phyloP scores from a whole-genome alignment of 352 stramenopile genomes.

The Globisporangium recalcitrans region DNA sequence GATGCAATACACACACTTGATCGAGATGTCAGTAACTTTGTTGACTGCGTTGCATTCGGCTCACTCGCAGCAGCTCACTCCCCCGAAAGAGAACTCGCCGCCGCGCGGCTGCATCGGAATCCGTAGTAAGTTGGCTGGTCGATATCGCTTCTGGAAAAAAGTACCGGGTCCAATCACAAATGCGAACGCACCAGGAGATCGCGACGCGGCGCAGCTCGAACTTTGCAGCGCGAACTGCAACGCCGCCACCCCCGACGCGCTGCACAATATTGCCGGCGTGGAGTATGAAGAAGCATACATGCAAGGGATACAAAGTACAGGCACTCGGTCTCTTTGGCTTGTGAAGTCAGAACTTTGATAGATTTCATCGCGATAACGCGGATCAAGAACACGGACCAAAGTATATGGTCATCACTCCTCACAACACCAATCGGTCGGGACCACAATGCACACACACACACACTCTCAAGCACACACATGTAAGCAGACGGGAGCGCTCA shows the following conservation, averaged over 20 bases:
- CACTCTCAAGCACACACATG: slow-evolving; percentile 16
- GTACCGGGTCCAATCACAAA: slow-evolving; percentile 87
- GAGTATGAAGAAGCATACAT: slow-evolving; percentile 78
- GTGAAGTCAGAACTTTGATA: slow-evolving; percentile 83
- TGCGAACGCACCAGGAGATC: slow-evolving; percentile 25
- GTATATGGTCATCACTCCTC: slow-evolving; percentile 83
- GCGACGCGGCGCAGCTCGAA: slow-evolving; percentile 33
- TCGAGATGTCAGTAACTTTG: slow-evolving; percentile 73
- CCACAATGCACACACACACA: slow-evolving; percentile 15
- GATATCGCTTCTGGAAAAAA: slow-evolving; percentile 85
- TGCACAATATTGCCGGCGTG: slow-evolving; percentile 84
- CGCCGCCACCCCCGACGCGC: slow-evolving; percentile 18
- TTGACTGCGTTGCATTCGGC: slow-evolving; percentile 59
- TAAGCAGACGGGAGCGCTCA: slow-evolving; percentile 54
- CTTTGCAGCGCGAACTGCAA: slow-evolving; percentile 70
- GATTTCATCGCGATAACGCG: slow-evolving; percentile 89
- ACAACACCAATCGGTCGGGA: slow-evolving; percentile 2
- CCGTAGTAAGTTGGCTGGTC: slow-evolving; percentile 85
- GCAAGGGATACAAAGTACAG: slow-evolving; percentile 21
- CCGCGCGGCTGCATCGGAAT: slow-evolving; percentile 39
- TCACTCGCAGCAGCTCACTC: slow-evolving; percentile 12
- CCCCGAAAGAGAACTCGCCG: neutral
- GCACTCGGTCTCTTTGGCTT: neutral
- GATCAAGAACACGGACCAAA: slow-evolving; percentile 92
- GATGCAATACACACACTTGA: slow-evolving; percentile 12